A percentile compares a stretch with the other conserved stretches of the same genome.
Conservation (phyloP, 1,139 yeast genomes). For the Nakaseomyces kungkrabaensis region DNA sequence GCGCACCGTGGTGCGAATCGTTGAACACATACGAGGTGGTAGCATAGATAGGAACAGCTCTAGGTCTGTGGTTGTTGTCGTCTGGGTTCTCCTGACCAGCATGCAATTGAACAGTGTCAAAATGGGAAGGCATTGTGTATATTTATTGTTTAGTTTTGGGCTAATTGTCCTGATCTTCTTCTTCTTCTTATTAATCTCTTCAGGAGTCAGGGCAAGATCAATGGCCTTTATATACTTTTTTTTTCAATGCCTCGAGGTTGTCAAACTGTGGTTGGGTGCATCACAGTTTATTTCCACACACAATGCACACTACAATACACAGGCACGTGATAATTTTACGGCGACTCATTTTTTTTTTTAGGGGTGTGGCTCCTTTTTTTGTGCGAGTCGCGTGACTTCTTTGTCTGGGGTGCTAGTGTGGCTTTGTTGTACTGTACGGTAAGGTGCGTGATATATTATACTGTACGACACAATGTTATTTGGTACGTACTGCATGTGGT, state of each 20-base stretch:
- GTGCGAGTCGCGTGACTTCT: too few relatives aligned
- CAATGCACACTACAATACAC: too few relatives aligned
- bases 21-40: conserved; percentile 80
- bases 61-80: conserved; percentile 45
- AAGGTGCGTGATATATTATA: background rate
- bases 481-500: background rate
- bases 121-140: conserved; percentile 44
- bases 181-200: too few relatives aligned
- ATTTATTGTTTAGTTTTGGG: background rate
- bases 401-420: too few relatives aligned
- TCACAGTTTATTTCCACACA: too few relatives aligned
- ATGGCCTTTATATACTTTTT: too few relatives aligned
- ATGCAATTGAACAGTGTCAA: conserved; percentile 87
- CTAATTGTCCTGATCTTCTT: background rate
- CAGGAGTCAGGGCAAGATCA: too few relatives aligned
- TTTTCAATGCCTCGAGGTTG: too few relatives aligned
- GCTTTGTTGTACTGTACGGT: background rate
- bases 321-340: too few relatives aligned
- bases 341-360: too few relatives aligned
- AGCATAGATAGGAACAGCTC: conserved; percentile 90
- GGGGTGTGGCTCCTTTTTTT: too few relatives aligned
- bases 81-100: conserved; percentile 74
- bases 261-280: too few relatives aligned
- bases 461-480: background rate
- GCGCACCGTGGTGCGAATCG: conserved; percentile 85